Conservation (phyloP, 1,284 basidiomycete species). For the Malassezia brasiliensis region DNA sequence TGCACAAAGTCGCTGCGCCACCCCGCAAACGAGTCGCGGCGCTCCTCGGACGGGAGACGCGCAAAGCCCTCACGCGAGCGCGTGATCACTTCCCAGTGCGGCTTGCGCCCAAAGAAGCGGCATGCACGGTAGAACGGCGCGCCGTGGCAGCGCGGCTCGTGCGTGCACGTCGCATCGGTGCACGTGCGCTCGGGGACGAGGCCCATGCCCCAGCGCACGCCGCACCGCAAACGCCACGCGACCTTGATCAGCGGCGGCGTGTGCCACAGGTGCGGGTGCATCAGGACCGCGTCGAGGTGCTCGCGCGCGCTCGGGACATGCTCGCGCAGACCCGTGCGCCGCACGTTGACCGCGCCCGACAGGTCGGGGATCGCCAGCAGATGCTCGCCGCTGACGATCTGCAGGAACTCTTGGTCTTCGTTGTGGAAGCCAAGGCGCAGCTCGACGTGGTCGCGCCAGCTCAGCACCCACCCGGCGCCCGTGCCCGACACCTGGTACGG, state of each 20-base stretch:
- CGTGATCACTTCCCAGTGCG: slow-evolving; percentile 70
- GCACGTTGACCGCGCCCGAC: slow-evolving; percentile 51
- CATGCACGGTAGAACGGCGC: slow-evolving; percentile 65
- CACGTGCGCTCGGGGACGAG: slow-evolving; percentile 77
- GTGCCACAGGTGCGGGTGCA: background rate
- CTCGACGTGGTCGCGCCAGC: slow-evolving; percentile 69
- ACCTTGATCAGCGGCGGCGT: slow-evolving; percentile 32
- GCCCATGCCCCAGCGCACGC: slow-evolving; percentile 83
- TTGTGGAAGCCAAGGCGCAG: slow-evolving; percentile 67
- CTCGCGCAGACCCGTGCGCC: slow-evolving; percentile 49
- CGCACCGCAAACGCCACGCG: slow-evolving; percentile 62
- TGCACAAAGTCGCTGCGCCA: slow-evolving; percentile 94
- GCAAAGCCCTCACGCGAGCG: slow-evolving; percentile 53
- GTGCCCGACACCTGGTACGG: slow-evolving; percentile 66
- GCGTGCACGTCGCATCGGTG: slow-evolving; percentile 58
- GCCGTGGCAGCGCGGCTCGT: slow-evolving; percentile 53
- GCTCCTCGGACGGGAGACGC: slow-evolving; percentile 29
- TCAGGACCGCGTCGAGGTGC: background rate
- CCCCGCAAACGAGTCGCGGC: slow-evolving; percentile 67
- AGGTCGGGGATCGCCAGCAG: slow-evolving; percentile 48
- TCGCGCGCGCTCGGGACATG: background rate
- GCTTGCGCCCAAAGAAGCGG: slow-evolving; percentile 68
- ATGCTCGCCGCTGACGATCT: slow-evolving; percentile 65
- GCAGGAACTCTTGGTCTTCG: slow-evolving; percentile 66
- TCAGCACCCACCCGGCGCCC: slow-evolving; percentile 80